Evolutionary conservation across 2,329 filamentous ascomycete species (phyloP), one percentile per base, ranked within the genome.

Genomic region (Orbilia javanica): DNA sequence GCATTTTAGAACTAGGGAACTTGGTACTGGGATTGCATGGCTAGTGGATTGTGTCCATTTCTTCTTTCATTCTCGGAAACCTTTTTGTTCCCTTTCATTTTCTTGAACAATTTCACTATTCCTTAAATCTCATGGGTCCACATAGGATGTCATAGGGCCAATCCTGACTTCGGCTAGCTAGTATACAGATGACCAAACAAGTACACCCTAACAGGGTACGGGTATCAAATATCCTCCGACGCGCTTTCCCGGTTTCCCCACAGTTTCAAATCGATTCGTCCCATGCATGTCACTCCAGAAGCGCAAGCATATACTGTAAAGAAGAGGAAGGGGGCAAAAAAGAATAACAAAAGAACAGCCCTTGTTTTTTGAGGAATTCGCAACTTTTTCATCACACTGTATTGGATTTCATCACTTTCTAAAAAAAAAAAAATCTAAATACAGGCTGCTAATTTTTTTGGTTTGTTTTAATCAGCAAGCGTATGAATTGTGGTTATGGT

Each of bases 341-440:
- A 13, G 13, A 42, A 42, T 3, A 42, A 7, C 18, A 6, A 36
- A 39, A 39, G n/a, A 39, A 39, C 10, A 39, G 36, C 42, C 42
- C 15, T n/a, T n/a, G n/a, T n/a, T n/a, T n/a, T 39, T 18, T 57
- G 4, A 29, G 52, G 39, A 55, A 57, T 39, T 57, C 52, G 52
- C 52, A 57, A 57, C n/a, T 8, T 44, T 60, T 39, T 60, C 55
- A 60, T 60, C 74, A 78, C 66, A 57, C 67, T 70, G 74, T 72
- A 63, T 72, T 78, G 48, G 60, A 78, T 78, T 65, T 70, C 52
- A 39, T 62, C 67, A 78, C 74, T 77, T 77, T 68, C 71, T 69
- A 72, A 77, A 77, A 55, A 72, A 72, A 64, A 72, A 77, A 77
- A 55, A 72, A 72, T 78, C 74, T 78, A 78, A 62, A 72, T 78